These are phyloP conservation scores for Plasmodium yoelii DNA, from an alignment of 169 alveolate species.

Conservation along the genomic window DNA sequence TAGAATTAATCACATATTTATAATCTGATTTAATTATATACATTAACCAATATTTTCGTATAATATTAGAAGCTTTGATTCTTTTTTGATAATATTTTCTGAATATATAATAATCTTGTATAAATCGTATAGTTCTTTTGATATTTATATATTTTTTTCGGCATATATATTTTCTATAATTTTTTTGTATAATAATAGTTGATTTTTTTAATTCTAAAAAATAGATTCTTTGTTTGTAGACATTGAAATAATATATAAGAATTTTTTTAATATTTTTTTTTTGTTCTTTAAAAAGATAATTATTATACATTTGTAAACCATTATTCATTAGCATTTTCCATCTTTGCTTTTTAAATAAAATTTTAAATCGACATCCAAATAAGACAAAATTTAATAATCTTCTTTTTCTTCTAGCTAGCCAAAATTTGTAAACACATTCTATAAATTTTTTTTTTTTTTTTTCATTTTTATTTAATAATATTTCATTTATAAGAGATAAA, in stretches of 20 bases:
- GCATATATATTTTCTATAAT: slow-evolving; percentile 24
- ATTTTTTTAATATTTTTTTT: slow-evolving; percentile 35
- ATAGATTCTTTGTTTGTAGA: slow-evolving; percentile 52
- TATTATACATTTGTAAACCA: slow-evolving; percentile 44
- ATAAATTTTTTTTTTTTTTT: slow-evolving; percentile 70
- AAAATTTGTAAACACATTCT: slow-evolving; percentile 77
- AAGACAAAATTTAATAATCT: slow-evolving; percentile 44
- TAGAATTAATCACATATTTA: slow-evolving; percentile 17
- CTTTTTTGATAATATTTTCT: slow-evolving; percentile 57
- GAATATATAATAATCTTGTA: slow-evolving; percentile 66
- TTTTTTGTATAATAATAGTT: slow-evolving; percentile 51
- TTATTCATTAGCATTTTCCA: slow-evolving; percentile 46
- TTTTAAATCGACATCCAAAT: slow-evolving; percentile 71
- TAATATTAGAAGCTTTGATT: slow-evolving; percentile 40
- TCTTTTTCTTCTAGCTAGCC: slow-evolving; percentile 64
- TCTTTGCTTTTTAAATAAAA: slow-evolving; percentile 59
- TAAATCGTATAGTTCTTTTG: slow-evolving; percentile 29
- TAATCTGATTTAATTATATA: slow-evolving; percentile 68
- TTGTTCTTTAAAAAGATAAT: slow-evolving; percentile 37
- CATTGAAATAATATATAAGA: slow-evolving; percentile 62
- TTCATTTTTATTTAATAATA: slow-evolving; percentile 73
- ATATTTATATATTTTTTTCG: slow-evolving; percentile 46
- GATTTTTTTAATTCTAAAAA: slow-evolving; percentile 32
- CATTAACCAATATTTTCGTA: slow-evolving; percentile 55
- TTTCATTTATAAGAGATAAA: slow-evolving; percentile 78